phyloP scores from a whole-genome alignment of 192 early-diverging fungal genomes.

The Kappamyces sp. region DNA sequence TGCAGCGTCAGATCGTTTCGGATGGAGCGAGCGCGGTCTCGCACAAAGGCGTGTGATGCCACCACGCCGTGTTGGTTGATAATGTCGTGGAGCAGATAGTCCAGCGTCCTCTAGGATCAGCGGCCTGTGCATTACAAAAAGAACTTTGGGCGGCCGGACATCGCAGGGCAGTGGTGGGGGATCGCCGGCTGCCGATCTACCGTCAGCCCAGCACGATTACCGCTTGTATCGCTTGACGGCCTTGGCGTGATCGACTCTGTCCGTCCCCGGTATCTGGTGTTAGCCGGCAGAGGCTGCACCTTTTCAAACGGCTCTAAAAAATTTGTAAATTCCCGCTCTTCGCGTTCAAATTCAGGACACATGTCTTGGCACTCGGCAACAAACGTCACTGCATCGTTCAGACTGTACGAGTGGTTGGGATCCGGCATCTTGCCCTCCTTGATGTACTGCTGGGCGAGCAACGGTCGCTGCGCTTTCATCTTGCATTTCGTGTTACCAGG shows the following conservation, averaged over 20 bases:
- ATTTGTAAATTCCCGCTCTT: slow-evolving; percentile 76
- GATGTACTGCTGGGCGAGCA: slow-evolving; percentile 61
- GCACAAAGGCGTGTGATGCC: slow-evolving; percentile 71
- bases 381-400: slow-evolving; percentile 66
- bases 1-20: slow-evolving; percentile 83
- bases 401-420: slow-evolving; percentile 44
- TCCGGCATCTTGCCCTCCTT: slow-evolving; percentile 53
- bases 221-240: slow-evolving; percentile 82
- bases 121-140: slow-evolving; percentile 47
- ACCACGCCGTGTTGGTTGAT: slow-evolving; percentile 46
- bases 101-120: slow-evolving; percentile 26
- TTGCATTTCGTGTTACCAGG: slow-evolving; percentile 7
- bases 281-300: slow-evolving; percentile 26
- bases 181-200: slow-evolving; percentile 69
- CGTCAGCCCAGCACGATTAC: background rate
- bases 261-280: slow-evolving; percentile 48
- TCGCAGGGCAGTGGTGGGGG: slow-evolving; percentile 83
- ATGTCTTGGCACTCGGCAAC: slow-evolving; percentile 78
- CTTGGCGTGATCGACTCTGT: slow-evolving; percentile 52
- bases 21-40: slow-evolving; percentile 80
- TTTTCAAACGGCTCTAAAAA: slow-evolving; percentile 68
- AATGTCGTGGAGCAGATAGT: slow-evolving; percentile 39
- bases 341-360: slow-evolving; percentile 84
- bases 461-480: slow-evolving; percentile 59
- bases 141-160: slow-evolving; percentile 70